Base-by-base conservation (phyloP, 768 basidiomycete species). In the Pulveroboletus sp. region DNA sequence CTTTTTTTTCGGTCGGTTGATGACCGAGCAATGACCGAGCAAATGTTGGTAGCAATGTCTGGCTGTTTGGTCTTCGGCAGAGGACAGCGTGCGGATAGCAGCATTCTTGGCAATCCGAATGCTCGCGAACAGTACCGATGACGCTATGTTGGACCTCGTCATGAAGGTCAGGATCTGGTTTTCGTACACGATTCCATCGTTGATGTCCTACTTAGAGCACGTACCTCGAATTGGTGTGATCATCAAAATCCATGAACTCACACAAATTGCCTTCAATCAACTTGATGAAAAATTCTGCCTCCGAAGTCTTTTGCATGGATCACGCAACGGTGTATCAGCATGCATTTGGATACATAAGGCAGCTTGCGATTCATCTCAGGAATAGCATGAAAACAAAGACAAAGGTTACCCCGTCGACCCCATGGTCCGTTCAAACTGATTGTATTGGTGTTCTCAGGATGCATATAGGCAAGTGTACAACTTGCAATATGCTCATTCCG, bases 281-380 rank as follows among this genome's bases (percentile, higher is more conserved):
- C 60, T 72, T 98, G 37, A 95, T 97, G 92, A 99, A 99, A 69
- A 96, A 98, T 67, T 90, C 93, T 6, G 95, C 94, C 0, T 88
- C 90, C 1, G 93, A 96, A 63, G 72, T 98, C 1, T 99, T 89
- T 71, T 86, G 83, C 55, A 69, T 93, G 44, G 77, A 88, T 59
- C 86, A 85, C 52, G 75, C 78, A 13, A 69, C 75, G 9, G 76
- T 90, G 11, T 98, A 98, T 67, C 93, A 93, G 59, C 93, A 96
- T 60, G 93, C 93, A 3, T 99, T 98, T 71, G 85, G 86, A 9
- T 97, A 93, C 68, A 94, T 97, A 56, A 84, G 96, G 35, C 91
- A 93, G 65, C 81, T 99, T 27, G 96, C 95, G 2, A 86, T 98
- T 46, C 90, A 91, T 62, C 75, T 99, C 34, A 75, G 96, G 46